Evolutionary conservation across 176 grass and related monocot species (phyloP), one percentile per base, ranked within the genome.

Genomic region (Triticum urartu): DNA sequence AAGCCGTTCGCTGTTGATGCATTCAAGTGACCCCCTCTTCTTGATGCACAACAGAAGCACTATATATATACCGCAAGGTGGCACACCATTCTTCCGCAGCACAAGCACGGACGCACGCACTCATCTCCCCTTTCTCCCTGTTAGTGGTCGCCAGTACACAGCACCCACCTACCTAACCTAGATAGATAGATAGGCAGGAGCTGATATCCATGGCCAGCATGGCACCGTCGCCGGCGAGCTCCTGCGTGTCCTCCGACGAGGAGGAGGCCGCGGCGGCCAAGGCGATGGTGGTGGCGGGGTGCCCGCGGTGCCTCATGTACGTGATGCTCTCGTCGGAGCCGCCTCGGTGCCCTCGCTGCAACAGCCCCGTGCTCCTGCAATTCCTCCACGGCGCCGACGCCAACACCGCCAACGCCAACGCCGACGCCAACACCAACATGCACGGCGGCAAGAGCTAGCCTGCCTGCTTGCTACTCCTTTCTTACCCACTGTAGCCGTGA

Each of bases 251-350:
- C 11, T 94, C 90, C 60, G 92, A 94, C 75, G 86, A 93, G 15
- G 88, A 84, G 84, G 63, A 7, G 68, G 59, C 13, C 38, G 69
- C 39, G 22, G 79, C 35, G 81, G 68, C 81, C 52, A 92, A 86
- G 52, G 73, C 84, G 52, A 90, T 92, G 91, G 81, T 92, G 88
- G 81, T 92, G 72, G 91, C 83, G 38, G 91, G 91, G 32, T 92
- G 91, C 78, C 91, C 91, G 20, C 87, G 70, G 77, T 92, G 91
- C 91, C 91, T 93, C 72, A 93, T 93, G 88, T 93, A 93, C 88
- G 91, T 93, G 78, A 93, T 93, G 91, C 81, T 90, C 62, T 93
- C 88, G 48, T 91, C 89, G 76, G 89, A 85, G 90, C 82, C 88
- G 82, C 90, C 89, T 84, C 87, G 84, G 66, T 94, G 92, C 81